phyloP scores from a whole-genome alignment of 306 rosid species.

The Vachellia pachyceras region DNA sequence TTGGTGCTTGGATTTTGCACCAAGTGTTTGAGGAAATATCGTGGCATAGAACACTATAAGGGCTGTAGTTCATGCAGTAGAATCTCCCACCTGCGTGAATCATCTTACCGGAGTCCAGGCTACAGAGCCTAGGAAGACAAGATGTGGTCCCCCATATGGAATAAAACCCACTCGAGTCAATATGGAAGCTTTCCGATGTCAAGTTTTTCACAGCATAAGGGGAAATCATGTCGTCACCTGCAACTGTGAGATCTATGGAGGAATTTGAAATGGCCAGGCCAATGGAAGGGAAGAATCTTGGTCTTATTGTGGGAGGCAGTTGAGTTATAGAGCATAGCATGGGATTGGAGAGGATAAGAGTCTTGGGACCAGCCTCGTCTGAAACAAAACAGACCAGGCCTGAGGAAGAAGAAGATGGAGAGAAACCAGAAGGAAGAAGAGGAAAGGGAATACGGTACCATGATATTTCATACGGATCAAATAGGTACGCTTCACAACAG shows the following conservation, averaged over 20 bases:
- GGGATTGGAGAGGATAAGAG: constrained; percentile 82
- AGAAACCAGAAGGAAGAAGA: constrained; percentile 71
- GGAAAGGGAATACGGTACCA: constrained; percentile 78
- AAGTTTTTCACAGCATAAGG: constrained; percentile 90
- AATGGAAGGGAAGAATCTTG: constrained; percentile 86
- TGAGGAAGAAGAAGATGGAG: constrained; percentile 77
- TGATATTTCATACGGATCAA: constrained; percentile 74
- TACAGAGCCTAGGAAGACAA: constrained; percentile 76
- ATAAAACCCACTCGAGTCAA: constrained; percentile 80
- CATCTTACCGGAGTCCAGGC: constrained; percentile 82
- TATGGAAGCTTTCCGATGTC: constrained; percentile 83
- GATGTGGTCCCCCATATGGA: constrained; percentile 86
- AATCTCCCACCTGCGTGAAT: constrained; percentile 67
- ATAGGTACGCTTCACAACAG: constrained; percentile 70
- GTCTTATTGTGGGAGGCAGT: constrained; percentile 69
- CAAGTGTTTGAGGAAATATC: constrained; percentile 63
- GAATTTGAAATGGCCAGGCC: constrained; percentile 70
- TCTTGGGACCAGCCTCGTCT: constrained; percentile 80
- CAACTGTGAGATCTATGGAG: constrained; percentile 70
- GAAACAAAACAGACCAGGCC: constrained; percentile 83
- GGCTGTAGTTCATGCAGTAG: constrained; percentile 91
- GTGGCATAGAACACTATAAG: constrained; percentile 72
- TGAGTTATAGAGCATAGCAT: constrained; percentile 70
- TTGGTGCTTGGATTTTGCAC: constrained; percentile 93
- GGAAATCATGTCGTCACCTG: constrained; percentile 94